Base-by-base conservation (phyloP, 2,329 filamentous ascomycete genomes). In the Stagonosporopsis cucurbitacearum region DNA sequence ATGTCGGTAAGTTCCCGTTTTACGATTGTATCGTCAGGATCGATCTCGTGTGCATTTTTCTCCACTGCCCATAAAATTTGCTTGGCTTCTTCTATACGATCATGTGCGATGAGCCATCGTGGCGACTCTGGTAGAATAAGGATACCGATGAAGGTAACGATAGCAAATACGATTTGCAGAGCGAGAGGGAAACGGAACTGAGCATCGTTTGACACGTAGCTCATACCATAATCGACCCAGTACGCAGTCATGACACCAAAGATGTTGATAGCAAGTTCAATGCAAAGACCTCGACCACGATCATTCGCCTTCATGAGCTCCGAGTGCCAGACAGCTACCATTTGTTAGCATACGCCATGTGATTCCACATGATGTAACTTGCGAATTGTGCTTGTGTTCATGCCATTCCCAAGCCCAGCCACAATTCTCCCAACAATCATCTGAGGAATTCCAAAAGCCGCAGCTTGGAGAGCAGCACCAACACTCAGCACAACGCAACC, bases 401-500 rank as follows among this genome's bases (percentile, higher is more conserved):
- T 48, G 12, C 78, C 78, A 30, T 70, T 71, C n/a, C 77, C 77
- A 12, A 78, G 79, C 6, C 68, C 78, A 64, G 71, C 76, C 50
- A 81, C 50, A 63, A 80, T 56, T 51, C 78, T 50, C 44, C 73
- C 55, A 62, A 69, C 66, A 19, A 75, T 67, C 65, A 76, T 70
- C 32, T 68, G 63, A 15, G 66, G 59, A 32, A 73, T 68, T 12
- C 60, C 67, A 25, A 65, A 72, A 19, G 68, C 62, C 2, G 67
- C 66, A 3, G 70, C 67, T 43, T 75, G 73, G 4, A 75, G 57
- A 13, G 69, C 59, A 9, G 71, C 72, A 13, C 74, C 73, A 35
- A 72, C 48, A 4, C 65, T 64, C 57, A 75, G 70, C 28, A 74
- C 68, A 8, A 67, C 58, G n/a, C 68, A 81, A 13, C 85, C 86